Conservation (phyloP, 148 eudicot genomes). For the Rhododendron molle region DNA sequence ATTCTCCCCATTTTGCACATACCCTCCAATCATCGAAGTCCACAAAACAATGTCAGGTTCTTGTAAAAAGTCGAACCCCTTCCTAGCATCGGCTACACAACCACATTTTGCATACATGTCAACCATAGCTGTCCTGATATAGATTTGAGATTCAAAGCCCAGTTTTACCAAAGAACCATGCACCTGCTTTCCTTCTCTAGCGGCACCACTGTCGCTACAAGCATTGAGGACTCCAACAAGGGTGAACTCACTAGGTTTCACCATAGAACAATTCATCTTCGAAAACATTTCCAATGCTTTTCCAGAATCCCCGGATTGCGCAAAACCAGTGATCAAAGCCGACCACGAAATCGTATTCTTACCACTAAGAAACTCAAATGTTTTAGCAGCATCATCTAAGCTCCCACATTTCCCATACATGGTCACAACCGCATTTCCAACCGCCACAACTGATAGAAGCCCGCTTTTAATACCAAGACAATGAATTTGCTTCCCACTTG, state of each 20-base stretch:
- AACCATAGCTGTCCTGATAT: slow-evolving; percentile 45
- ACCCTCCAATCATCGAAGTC: slow-evolving; percentile 70
- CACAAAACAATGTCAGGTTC: slow-evolving; percentile 60
- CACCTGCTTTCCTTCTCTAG: slow-evolving; percentile 41
- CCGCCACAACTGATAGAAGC: slow-evolving; percentile 23
- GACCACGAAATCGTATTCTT: slow-evolving; percentile 51
- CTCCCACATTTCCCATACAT: slow-evolving; percentile 52
- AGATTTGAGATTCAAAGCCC: slow-evolving; percentile 48
- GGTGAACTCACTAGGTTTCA: slow-evolving; percentile 47
- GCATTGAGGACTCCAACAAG: slow-evolving; percentile 62
- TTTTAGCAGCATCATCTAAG: slow-evolving; percentile 24
- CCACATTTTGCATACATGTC: slow-evolving; percentile 64
- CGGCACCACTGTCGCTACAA: slow-evolving; percentile 38
- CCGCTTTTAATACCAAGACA: slow-evolving; percentile 37
- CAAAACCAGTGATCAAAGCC: slow-evolving; percentile 55
- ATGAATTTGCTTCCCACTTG: slow-evolving; percentile 40
- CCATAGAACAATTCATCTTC: slow-evolving; percentile 38
- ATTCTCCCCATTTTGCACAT: slow-evolving; percentile 45
- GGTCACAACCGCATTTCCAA: slow-evolving; percentile 51
- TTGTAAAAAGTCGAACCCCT: slow-evolving; percentile 46
- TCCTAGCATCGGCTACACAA: slow-evolving; percentile 44
- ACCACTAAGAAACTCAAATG: slow-evolving; percentile 31
- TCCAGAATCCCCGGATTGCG: slow-evolving; percentile 40
- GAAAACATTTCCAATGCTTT: slow-evolving; percentile 44
- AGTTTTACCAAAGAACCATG: slow-evolving; percentile 46